Evolutionary conservation across 1,139 yeast species (phyloP).

Genomic region (Yamadazyma conglobata): DNA sequence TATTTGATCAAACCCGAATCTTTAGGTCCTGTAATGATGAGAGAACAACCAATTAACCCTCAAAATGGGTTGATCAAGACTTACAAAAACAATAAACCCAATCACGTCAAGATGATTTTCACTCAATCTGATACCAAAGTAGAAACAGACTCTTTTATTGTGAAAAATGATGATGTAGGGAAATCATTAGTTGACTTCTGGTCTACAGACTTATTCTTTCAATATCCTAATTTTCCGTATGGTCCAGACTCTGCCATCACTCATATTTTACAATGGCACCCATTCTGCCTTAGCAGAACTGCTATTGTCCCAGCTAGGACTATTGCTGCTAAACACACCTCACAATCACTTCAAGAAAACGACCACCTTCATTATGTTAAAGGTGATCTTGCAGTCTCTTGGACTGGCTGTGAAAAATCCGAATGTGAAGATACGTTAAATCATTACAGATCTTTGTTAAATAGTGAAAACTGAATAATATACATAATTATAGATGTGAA

Average conservation of each 20-base stretch:
- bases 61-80: slow-evolving; percentile 70
- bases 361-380: slow-evolving; percentile 46
- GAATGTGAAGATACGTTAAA: slow-evolving; percentile 51
- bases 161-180: slow-evolving; percentile 62
- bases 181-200: slow-evolving; percentile 70
- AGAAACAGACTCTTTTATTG: slow-evolving; percentile 65
- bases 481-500: too few relatives aligned
- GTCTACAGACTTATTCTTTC: slow-evolving; percentile 66
- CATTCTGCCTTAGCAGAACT: slow-evolving; percentile 65
- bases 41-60: slow-evolving; percentile 67
- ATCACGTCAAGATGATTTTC: slow-evolving; percentile 53
- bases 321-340: slow-evolving; percentile 30
- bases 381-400: slow-evolving; percentile 64
- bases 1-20: slow-evolving; percentile 55
- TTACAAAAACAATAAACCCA: slow-evolving; percentile 55
- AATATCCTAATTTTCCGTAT: slow-evolving; percentile 57
- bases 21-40: slow-evolving; percentile 55
- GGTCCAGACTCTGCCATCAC: slow-evolving; percentile 68
- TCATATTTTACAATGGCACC: slow-evolving; percentile 94
- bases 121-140: slow-evolving; percentile 63
- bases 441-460: slow-evolving; percentile 31
- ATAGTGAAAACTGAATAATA: too few relatives aligned
- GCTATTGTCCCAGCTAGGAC: slow-evolving; percentile 63
- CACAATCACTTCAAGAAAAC: slow-evolving; percentile 21
- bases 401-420: slow-evolving; percentile 51